Conservation (phyloP, 2,329 filamentous ascomycete genomes). For the Fusarium armeniacum region DNA sequence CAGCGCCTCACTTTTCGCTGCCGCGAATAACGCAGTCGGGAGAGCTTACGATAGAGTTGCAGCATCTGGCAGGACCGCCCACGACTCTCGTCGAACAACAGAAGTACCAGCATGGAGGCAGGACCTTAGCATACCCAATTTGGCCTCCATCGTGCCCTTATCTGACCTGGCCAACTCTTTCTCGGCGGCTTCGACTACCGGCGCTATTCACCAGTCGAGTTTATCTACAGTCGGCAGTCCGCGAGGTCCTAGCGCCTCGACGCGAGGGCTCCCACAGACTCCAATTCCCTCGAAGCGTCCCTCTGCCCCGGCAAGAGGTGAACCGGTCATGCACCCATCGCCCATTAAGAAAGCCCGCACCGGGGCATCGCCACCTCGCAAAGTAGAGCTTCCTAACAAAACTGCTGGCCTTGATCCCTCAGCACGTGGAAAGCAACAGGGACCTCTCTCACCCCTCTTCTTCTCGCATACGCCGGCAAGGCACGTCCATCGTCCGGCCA, state of each 20-base stretch:
- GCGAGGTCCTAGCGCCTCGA: slow-evolving; percentile 32
- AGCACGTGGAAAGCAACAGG: slow-evolving; percentile 52
- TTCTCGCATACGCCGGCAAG: slow-evolving; percentile 62
- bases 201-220: slow-evolving; percentile 44
- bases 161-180: slow-evolving; percentile 25
- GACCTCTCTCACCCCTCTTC: slow-evolving; percentile 65
- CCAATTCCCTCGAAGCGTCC: slow-evolving; percentile 49
- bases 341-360: slow-evolving; percentile 64
- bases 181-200: slow-evolving; percentile 29
- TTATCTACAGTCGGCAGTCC: slow-evolving; percentile 34
- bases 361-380: slow-evolving; percentile 62
- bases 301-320: slow-evolving; percentile 40
- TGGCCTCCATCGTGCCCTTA: slow-evolving; percentile 41
- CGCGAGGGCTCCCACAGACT: slow-evolving; percentile 36
- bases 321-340: slow-evolving; percentile 53
- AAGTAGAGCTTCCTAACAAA: slow-evolving; percentile 59
- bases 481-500: slow-evolving; percentile 56
- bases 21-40: slow-evolving; percentile 26
- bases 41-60: slow-evolving; percentile 31
- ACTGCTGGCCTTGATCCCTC: slow-evolving; percentile 42
- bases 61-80: slow-evolving; percentile 30
- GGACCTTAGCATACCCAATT: slow-evolving; percentile 37
- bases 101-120: slow-evolving; percentile 44
- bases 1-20: slow-evolving; percentile 25
- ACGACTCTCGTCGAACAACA: slow-evolving; percentile 32